Conservation (phyloP, 495 filamentous ascomycete genomes). For the Hypoxylon intermedium region DNA sequence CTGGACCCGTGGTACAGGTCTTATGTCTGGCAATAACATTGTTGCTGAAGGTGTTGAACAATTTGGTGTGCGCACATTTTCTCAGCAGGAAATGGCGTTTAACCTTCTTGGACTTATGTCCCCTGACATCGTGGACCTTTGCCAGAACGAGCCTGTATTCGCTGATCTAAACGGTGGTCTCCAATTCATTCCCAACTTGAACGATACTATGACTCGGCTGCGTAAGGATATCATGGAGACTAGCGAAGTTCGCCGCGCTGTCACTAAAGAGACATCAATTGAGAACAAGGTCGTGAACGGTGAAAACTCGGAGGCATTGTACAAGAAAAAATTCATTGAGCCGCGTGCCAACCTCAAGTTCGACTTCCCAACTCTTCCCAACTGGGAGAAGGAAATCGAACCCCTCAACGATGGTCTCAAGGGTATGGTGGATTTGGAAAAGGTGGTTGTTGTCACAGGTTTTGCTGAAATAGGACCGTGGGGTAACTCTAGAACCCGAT, state of each 20-base stretch:
- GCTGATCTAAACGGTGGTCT: conserved; percentile 97
- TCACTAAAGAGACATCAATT: conserved; percentile 93
- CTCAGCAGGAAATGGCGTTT: conserved; percentile 99
- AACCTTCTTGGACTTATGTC: conserved; percentile 97
- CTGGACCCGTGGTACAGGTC: conserved; percentile 97
- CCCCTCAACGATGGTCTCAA: conserved; percentile 86
- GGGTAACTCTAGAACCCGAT: conserved; percentile 96
- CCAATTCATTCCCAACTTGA: conserved; percentile 97
- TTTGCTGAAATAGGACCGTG: conserved; percentile 96
- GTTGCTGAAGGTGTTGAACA: conserved; percentile 96
- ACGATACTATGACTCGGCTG: conserved; percentile 87
- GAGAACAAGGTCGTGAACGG: conserved; percentile 99
- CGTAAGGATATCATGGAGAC: conserved; percentile 93
- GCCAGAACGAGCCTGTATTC: conserved; percentile 93
- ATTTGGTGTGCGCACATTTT: conserved; percentile 97
- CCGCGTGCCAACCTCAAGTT: conserved; percentile 98
- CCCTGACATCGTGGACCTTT: conserved; percentile 90
- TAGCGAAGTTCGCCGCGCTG: conserved; percentile 89
- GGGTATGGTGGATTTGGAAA: conserved; percentile 98
- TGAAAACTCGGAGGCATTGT: conserved; percentile 87
- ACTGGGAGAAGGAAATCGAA: conserved; percentile 90
- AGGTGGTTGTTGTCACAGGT: conserved; percentile 95
- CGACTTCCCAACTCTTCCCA: conserved; percentile 85
- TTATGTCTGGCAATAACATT: conserved; percentile 98
- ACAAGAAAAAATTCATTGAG: conserved; percentile 90